Conservation (phyloP, 306 rosid genomes). For the Trifolium repens region DNA sequence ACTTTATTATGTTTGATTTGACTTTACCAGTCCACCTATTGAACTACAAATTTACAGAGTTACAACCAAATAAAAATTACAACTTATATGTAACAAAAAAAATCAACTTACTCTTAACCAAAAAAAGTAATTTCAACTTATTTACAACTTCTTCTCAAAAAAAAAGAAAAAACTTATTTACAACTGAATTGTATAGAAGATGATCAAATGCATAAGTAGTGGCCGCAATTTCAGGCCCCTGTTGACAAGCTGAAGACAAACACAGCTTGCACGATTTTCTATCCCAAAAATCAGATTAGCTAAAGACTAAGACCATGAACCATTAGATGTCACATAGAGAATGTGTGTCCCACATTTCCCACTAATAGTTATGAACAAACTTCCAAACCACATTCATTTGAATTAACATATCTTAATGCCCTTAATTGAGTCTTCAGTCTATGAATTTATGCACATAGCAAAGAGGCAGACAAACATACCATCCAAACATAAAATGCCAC, state of each 20-base stretch:
- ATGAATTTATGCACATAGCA: constrained; percentile 6
- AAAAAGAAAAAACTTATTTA: not conserved
- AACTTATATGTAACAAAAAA: too few species aligned
- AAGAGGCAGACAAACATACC: constrained; percentile 46
- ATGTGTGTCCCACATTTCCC: constrained; percentile 37
- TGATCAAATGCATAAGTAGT: constrained; percentile 26
- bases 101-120: too few species aligned
- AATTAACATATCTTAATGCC: constrained; percentile 9
- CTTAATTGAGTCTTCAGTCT: constrained; percentile 16
- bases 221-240: constrained; percentile 39
- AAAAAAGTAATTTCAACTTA: too few species aligned
- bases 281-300: constrained; percentile 40
- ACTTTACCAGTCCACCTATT: too few species aligned
- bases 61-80: too few species aligned
- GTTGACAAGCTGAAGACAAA: constrained; percentile 31
- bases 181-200: not conserved
- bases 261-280: constrained; percentile 25
- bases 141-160: too few species aligned
- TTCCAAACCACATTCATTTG: constrained; percentile 36
- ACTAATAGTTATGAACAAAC: constrained; percentile 26
- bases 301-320: not conserved
- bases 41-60: too few species aligned
- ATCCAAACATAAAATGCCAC: constrained; percentile 36
- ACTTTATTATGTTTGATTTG: too few species aligned
- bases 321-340: constrained; percentile 6